Conservation (phyloP, 2,329 filamentous ascomycete species). For the Alternaria alternata region DNA sequence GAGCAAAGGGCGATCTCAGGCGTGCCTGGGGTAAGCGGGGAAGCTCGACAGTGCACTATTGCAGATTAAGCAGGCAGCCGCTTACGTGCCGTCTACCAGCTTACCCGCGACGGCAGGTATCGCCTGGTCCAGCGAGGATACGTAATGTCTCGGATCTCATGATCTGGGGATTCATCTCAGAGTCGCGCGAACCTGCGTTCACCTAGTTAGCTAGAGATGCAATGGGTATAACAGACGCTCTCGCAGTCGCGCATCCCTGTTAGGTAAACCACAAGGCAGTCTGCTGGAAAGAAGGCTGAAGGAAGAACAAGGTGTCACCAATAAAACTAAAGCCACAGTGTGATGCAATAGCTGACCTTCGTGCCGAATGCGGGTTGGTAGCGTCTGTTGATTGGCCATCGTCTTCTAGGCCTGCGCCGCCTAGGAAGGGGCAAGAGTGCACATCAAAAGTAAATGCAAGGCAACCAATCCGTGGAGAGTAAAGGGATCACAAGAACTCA, state of each 20-base stretch:
- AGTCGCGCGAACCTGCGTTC: not conserved
- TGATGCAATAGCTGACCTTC: constrained; percentile 13
- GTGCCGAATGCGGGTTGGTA: not conserved
- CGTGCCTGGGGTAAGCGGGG: not conserved
- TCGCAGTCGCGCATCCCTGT: not conserved
- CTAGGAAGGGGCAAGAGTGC: not conserved
- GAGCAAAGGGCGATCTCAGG: not conserved
- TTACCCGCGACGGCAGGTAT: not conserved
- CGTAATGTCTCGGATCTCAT: not conserved
- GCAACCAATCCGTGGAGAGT: not conserved
- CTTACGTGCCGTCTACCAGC: not conserved
- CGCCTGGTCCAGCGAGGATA: not conserved
- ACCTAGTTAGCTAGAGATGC: not conserved
- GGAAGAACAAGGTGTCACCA: not conserved
- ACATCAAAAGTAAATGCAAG: not conserved
- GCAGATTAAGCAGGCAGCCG: constrained; percentile 5
- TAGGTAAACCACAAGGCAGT: not conserved
- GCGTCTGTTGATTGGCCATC: not conserved
- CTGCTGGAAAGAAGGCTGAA: not conserved
- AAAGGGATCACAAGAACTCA: not conserved
- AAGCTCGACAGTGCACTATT: not conserved
- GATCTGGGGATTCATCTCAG: too few species aligned
- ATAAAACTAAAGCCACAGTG: not conserved
- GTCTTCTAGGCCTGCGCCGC: not conserved
- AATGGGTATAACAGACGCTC: not conserved